phyloP scores from a whole-genome alignment of 352 stramenopile genomes.

The Globisporangium cederbergense region DNA sequence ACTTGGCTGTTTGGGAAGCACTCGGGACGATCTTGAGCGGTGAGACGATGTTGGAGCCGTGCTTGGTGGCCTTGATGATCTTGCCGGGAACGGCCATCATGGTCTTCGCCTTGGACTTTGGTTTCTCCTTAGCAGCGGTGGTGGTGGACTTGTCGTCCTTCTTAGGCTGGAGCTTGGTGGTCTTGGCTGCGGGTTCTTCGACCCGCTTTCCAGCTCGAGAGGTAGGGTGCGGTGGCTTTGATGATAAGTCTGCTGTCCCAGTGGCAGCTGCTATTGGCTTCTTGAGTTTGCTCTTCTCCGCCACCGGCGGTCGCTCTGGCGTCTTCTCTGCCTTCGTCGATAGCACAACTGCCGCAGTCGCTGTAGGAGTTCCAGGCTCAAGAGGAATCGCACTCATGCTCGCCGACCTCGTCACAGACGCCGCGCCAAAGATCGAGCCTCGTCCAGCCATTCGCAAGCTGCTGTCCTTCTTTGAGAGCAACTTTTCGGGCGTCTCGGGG shows the following conservation, averaged over 20 bases:
- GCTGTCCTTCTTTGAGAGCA: slow-evolving; percentile 18
- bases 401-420: slow-evolving; percentile 24
- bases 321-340: slow-evolving; percentile 13
- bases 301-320: slow-evolving; percentile 1
- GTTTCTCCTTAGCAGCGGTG: slow-evolving; percentile 15
- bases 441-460: slow-evolving; percentile 2
- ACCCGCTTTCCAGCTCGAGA: slow-evolving; percentile 17
- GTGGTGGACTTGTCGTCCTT: slow-evolving; percentile 17
- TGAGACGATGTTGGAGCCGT: slow-evolving; percentile 16
- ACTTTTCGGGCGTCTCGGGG: slow-evolving; percentile 27
- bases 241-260: background rate
- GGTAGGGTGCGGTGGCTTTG: slow-evolving; percentile 13
- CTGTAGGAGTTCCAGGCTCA: slow-evolving; percentile 7
- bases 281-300: slow-evolving; percentile 18
- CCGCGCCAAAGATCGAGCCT: slow-evolving; percentile 9
- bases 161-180: slow-evolving; percentile 7
- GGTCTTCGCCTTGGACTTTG: slow-evolving; percentile 26
- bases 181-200: background rate
- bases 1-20: background rate
- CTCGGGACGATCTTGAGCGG: slow-evolving; percentile 8
- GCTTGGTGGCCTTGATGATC: slow-evolving; percentile 35
- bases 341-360: background rate
- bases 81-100: slow-evolving; percentile 39
- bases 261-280: slow-evolving; percentile 7
- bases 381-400: slow-evolving; percentile 30